These are phyloP conservation scores for Baeospora myosura DNA, from an alignment of 1,284 basidiomycete species.

Conservation along the genomic window DNA sequence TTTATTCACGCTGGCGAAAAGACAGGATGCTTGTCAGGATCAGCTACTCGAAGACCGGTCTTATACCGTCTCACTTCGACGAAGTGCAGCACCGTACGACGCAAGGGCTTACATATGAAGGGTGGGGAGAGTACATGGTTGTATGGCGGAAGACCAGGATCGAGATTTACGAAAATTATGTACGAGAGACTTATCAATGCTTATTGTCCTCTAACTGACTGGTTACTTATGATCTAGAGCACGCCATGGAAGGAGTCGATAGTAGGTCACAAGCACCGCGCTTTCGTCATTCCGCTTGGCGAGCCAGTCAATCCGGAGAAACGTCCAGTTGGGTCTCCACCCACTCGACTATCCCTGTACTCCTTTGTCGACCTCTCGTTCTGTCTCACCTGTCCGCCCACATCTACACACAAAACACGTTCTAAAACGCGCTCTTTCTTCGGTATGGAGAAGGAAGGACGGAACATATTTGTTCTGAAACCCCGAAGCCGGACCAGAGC, in stretches of 20 bases:
- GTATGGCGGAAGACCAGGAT: slow-evolving; percentile 67
- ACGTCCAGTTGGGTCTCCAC: slow-evolving; percentile 25
- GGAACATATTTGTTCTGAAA: slow-evolving; percentile 76
- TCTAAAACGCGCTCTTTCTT: slow-evolving; percentile 41
- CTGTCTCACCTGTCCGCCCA: slow-evolving; percentile 63
- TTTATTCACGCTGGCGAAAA: slow-evolving; percentile 24
- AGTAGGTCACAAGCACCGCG: slow-evolving; percentile 58
- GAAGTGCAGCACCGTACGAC: slow-evolving; percentile 60
- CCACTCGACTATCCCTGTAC: slow-evolving; percentile 68
- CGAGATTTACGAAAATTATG: slow-evolving; percentile 78
- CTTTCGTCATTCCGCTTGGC: slow-evolving; percentile 65
- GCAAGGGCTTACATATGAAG: slow-evolving; percentile 54
- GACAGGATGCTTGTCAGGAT: slow-evolving; percentile 82
- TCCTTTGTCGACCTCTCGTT: slow-evolving; percentile 79
- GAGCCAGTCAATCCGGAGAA: no score
- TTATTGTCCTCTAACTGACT: slow-evolving; percentile 9
- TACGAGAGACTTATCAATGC: slow-evolving; percentile 26
- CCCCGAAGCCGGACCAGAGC: slow-evolving; percentile 62
- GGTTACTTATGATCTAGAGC: slow-evolving; percentile 30
- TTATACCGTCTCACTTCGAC: slow-evolving; percentile 52
- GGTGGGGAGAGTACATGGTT: slow-evolving; percentile 75
- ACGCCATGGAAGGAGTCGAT: slow-evolving; percentile 57
- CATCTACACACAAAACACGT: slow-evolving; percentile 30
- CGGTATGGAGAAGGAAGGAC: slow-evolving; percentile 49
- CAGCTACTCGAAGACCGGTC: slow-evolving; percentile 50